Percentiles rank a stretch among this genome's conserved stretches.
Conservation (phyloP, 2,329 filamentous ascomycete species). For the Dothistroma septosporum region DNA sequence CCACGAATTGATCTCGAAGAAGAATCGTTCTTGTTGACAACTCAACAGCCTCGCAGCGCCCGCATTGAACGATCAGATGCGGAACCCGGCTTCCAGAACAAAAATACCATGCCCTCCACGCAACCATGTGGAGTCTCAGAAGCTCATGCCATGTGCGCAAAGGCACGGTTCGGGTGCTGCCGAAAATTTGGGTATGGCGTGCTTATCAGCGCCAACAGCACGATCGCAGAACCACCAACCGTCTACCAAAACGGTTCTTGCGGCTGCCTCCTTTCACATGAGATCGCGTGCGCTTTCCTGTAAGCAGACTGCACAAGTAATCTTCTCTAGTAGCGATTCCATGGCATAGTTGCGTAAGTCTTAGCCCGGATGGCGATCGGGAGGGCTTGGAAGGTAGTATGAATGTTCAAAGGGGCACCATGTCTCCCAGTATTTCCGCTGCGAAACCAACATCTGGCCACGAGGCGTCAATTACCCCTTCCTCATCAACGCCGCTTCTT, state of each 20-base stretch:
- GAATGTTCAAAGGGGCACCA: neutral
- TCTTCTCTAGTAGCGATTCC: slow-evolving; percentile 14
- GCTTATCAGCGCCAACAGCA: neutral
- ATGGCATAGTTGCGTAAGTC: slow-evolving; percentile 7
- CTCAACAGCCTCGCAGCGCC: neutral
- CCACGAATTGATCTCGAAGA: neutral
- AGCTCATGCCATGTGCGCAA: neutral
- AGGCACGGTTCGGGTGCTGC: neutral
- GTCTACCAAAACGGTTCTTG: neutral
- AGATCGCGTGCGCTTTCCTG: neutral
- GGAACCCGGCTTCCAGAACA: neutral
- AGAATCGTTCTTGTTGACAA: neutral
- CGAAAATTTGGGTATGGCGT: slow-evolving; percentile 14
- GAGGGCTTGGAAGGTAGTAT: neutral
- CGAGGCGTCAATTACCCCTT: neutral
- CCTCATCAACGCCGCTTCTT: slow-evolving; percentile 5
- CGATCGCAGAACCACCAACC: neutral
- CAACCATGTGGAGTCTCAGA: neutral
- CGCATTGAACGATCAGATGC: neutral
- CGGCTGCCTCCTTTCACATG: neutral
- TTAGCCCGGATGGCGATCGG: slow-evolving; percentile 14
- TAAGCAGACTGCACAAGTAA: neutral
- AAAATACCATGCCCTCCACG: neutral
- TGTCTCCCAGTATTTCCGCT: neutral
- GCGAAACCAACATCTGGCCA: neutral